A percentile compares a stretch with the other conserved stretches of the same genome.
Evolutionary conservation across 192 early-diverging fungal species (phyloP).

Genomic region (Coemansia sp.): DNA sequence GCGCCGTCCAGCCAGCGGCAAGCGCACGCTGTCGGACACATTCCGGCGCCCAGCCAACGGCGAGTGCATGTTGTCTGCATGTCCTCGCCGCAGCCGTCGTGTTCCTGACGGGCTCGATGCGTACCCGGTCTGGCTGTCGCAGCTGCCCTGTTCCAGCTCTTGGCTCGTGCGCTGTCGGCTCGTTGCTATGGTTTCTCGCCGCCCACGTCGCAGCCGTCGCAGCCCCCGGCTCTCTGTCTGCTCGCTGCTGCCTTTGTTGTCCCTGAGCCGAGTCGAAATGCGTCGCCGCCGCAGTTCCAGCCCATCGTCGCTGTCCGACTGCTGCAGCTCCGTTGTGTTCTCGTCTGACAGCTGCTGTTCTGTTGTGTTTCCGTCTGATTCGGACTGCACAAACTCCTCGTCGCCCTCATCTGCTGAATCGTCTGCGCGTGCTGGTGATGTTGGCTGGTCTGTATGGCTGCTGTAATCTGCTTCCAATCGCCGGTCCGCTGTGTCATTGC

Average conservation of each 20-base stretch:
- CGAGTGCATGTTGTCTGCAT: conserved; percentile 19
- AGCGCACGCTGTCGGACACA: background rate
- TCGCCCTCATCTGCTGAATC: conserved; percentile 20
- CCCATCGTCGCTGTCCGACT: background rate
- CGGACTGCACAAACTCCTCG: conserved; percentile 25
- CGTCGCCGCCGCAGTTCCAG: background rate
- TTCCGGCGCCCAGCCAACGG: background rate
- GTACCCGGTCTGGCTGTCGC: conserved; percentile 15
- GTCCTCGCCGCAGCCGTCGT: conserved; percentile 27
- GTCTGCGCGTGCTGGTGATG: background rate
- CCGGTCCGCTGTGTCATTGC: background rate
- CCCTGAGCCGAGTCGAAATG: background rate
- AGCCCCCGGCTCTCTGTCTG: background rate
- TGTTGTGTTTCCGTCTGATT: background rate
- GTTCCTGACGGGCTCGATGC: conserved; percentile 37
- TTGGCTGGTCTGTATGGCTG: background rate
- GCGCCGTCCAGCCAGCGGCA: background rate
- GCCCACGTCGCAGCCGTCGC: background rate
- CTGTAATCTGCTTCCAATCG: background rate
- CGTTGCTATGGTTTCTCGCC: background rate
- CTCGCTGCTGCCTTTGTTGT: background rate
- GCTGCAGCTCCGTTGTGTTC: background rate
- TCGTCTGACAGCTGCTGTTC: background rate
- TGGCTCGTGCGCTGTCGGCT: too few relatives aligned
- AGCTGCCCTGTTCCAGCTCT: background rate